Conservation (phyloP, 106 monocot genomes). For the Triglochin maritima region DNA sequence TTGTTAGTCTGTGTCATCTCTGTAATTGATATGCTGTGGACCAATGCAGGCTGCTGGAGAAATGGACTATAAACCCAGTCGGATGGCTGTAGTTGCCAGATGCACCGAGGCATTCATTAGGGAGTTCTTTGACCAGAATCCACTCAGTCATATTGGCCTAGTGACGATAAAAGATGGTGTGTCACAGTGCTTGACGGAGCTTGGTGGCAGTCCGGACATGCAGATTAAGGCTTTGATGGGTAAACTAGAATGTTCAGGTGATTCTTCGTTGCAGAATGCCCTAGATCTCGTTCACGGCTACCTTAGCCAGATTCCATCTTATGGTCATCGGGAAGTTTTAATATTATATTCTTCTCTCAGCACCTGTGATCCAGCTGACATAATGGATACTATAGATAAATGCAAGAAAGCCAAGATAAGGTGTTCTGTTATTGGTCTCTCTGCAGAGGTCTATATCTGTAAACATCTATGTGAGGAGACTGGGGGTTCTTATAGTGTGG, state of each 20-base stretch:
- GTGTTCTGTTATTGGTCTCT: slow-evolving; percentile 83
- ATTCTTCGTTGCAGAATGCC: slow-evolving; percentile 88
- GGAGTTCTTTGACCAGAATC: slow-evolving; percentile 98
- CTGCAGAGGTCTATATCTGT: slow-evolving; percentile 87
- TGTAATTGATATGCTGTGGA: too few species aligned
- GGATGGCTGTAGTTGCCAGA: slow-evolving; percentile 82
- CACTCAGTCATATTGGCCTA: slow-evolving; percentile 81
- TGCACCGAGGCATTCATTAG: slow-evolving; percentile 64
- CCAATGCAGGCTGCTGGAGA: slow-evolving; percentile 76
- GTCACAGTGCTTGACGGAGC: slow-evolving; percentile 73
- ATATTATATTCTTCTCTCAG: slow-evolving; percentile 86
- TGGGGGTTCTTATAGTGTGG: slow-evolving; percentile 80
- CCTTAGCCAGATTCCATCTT: slow-evolving; percentile 65
- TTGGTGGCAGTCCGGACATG: slow-evolving; percentile 88
- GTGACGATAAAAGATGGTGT: slow-evolving; percentile 88
- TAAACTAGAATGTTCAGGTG: slow-evolving; percentile 91
- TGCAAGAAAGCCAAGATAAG: slow-evolving; percentile 92
- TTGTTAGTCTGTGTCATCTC: too few species aligned
- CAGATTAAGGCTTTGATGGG: slow-evolving; percentile 91
- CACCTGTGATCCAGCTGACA: slow-evolving; percentile 95
- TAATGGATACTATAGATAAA: slow-evolving; percentile 72
- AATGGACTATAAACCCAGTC: slow-evolving; percentile 78
- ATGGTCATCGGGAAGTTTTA: slow-evolving; percentile 94
- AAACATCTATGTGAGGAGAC: slow-evolving; percentile 88
- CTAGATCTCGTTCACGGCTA: slow-evolving; percentile 82